A percentile compares a stretch with the other conserved stretches of the same genome.
Evolutionary conservation across 208 protist genomes (phyloP).

Genomic region (Leishmania braziliensis): DNA sequence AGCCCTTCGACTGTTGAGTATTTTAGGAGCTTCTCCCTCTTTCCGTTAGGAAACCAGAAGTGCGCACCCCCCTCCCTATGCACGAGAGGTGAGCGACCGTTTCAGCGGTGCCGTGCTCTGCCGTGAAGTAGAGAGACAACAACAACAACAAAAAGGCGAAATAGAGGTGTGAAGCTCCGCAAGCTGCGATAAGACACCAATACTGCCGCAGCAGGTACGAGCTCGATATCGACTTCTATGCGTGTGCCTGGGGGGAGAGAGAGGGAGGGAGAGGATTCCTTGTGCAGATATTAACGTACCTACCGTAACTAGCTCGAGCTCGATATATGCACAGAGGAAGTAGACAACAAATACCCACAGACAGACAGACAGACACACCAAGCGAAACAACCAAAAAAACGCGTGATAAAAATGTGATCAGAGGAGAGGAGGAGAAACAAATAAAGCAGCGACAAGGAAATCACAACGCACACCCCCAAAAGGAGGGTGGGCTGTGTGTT

Average conservation of each 20-base stretch:
- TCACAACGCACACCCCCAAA: background rate
- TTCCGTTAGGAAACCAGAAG: background rate
- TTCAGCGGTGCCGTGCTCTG: no score
- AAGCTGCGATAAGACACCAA: background rate
- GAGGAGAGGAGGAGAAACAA: background rate
- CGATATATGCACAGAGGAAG: background rate
- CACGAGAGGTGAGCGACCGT: background rate
- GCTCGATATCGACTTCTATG: background rate
- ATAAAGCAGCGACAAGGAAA: background rate
- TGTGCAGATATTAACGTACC: background rate
- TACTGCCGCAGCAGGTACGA: background rate
- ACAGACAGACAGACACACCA: background rate
- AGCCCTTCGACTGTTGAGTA: background rate
- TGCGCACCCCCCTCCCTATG: background rate
- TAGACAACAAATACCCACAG: background rate
- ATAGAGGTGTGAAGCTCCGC: background rate
- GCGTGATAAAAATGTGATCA: no score
- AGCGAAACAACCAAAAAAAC: no score
- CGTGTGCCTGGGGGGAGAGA: background rate
- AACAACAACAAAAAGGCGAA: no score
- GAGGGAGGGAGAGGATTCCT: background rate
- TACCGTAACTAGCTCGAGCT: background rate
- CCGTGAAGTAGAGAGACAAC: no score
- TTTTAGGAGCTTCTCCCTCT: background rate
- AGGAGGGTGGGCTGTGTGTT: no score